Evolutionary conservation across 257 asterid genomes (phyloP).

Genomic region (Solanum sejunctum): DNA sequence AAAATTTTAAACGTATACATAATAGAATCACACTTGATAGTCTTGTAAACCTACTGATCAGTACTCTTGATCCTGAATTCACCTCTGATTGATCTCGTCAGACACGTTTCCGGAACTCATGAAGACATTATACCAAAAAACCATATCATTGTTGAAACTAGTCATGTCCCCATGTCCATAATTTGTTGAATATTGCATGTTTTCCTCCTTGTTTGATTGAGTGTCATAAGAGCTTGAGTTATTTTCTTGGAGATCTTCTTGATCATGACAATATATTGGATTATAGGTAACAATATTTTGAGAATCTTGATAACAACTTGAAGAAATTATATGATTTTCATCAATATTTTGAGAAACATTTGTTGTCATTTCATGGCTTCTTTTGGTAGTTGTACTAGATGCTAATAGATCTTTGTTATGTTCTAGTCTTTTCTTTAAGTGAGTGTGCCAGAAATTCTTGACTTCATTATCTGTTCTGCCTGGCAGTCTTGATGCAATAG

Average conservation of each 20-base stretch:
- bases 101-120: not conserved
- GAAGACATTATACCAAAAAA: constrained; percentile 22
- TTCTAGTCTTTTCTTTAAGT: constrained; percentile 13
- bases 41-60: not conserved
- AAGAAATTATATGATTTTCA: not conserved
- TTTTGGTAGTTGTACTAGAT: not conserved
- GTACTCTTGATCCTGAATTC: not conserved
- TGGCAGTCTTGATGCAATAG: constrained; percentile 13
- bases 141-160: constrained; percentile 7
- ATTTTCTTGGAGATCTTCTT: not conserved
- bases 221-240: not conserved
- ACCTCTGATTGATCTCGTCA: not conserved
- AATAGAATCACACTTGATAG: not conserved
- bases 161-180: not conserved
- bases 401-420: not conserved
- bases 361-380: not conserved
- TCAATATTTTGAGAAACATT: not conserved
- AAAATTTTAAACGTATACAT: not conserved
- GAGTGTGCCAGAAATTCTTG: constrained; percentile 20
- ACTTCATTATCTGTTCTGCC: constrained; percentile 26
- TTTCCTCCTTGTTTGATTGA: not conserved
- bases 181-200: not conserved
- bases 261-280: not conserved
- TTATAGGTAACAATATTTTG: not conserved
- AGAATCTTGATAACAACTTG: not conserved